Percentiles rank a stretch among this genome's conserved stretches.
These are phyloP conservation scores for Trichoderma sp. DNA, from an alignment of 2,329 filamentous ascomycete genomes.

Conservation along the genomic window DNA sequence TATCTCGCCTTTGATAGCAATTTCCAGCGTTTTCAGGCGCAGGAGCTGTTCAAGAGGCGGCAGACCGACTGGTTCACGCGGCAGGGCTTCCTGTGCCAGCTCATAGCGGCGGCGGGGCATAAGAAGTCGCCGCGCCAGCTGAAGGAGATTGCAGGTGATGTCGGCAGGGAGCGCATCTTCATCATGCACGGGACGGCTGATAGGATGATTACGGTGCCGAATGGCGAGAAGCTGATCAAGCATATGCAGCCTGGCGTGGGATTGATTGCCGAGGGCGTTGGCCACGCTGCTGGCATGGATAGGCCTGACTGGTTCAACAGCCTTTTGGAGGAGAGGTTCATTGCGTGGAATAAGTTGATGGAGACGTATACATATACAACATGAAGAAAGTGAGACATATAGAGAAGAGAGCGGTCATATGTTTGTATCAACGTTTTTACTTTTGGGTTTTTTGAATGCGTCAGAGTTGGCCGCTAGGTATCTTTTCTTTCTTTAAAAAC, in stretches of 20 bases:
- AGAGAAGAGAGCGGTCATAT: neutral
- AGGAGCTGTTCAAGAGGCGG: constrained; percentile 73
- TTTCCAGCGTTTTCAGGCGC: constrained; percentile 80
- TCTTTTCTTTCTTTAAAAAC: neutral
- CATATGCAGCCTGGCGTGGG: constrained; percentile 65
- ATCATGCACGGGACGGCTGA: constrained; percentile 78
- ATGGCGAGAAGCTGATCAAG: constrained; percentile 70
- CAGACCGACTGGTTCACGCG: constrained; percentile 64
- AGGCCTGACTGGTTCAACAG: constrained; percentile 69
- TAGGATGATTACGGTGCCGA: constrained; percentile 74
- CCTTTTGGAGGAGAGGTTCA: constrained; percentile 61
- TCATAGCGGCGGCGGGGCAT: constrained; percentile 79
- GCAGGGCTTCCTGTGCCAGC: constrained; percentile 74
- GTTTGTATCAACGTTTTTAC: neutral
- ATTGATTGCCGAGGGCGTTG: constrained; percentile 69
- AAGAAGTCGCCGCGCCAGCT: constrained; percentile 72
- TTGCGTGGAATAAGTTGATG: constrained; percentile 54
- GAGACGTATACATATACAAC: constrained; percentile 15
- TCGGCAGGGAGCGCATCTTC: constrained; percentile 75
- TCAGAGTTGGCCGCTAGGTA: neutral
- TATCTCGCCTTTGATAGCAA: constrained; percentile 70
- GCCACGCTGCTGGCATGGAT: constrained; percentile 77
- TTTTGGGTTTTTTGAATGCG: neutral
- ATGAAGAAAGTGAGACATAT: neutral
- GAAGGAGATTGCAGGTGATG: constrained; percentile 62